phyloP scores from a whole-genome alignment of 495 filamentous ascomycete genomes.

The Aspergillus sparsus region DNA sequence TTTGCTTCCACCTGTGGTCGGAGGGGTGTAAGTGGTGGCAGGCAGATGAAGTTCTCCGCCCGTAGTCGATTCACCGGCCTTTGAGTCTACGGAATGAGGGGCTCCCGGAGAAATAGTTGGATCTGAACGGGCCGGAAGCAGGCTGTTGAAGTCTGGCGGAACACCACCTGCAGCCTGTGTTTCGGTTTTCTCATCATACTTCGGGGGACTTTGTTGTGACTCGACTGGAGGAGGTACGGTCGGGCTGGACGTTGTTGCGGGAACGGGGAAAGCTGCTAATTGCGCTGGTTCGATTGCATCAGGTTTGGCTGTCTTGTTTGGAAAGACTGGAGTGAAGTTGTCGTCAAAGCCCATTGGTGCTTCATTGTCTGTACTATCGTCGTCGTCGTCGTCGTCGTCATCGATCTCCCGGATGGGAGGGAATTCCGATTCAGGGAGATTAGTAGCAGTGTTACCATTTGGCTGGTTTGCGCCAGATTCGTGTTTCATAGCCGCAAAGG shows the following conservation, averaged over 20 bases:
- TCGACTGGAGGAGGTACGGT: conserved; percentile 45
- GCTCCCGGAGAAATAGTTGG: conserved; percentile 56
- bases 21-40: conserved; percentile 18
- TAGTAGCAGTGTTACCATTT: conserved; percentile 27
- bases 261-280: conserved; percentile 43
- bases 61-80: conserved; percentile 45
- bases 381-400: conserved; percentile 68
- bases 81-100: conserved; percentile 46
- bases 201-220: conserved; percentile 66
- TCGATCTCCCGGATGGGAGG: conserved; percentile 88
- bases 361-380: conserved; percentile 73
- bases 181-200: conserved; percentile 54
- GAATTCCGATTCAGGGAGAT: conserved; percentile 64
- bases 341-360: conserved; percentile 80
- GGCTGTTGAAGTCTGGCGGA: conserved; percentile 62
- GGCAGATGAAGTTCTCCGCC: conserved; percentile 36
- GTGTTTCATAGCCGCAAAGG: conserved; percentile 47
- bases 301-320: conserved; percentile 36
- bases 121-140: conserved; percentile 65
- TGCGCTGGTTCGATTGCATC: conserved; percentile 43
- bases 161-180: conserved; percentile 43
- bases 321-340: conserved; percentile 77
- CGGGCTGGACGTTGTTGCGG: conserved; percentile 32
- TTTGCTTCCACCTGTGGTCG: conserved; percentile 35
- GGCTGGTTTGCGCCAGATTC: conserved; percentile 23